phyloP scores from a whole-genome alignment of 495 filamentous ascomycete species.

The Talaromyces wortmannii region DNA sequence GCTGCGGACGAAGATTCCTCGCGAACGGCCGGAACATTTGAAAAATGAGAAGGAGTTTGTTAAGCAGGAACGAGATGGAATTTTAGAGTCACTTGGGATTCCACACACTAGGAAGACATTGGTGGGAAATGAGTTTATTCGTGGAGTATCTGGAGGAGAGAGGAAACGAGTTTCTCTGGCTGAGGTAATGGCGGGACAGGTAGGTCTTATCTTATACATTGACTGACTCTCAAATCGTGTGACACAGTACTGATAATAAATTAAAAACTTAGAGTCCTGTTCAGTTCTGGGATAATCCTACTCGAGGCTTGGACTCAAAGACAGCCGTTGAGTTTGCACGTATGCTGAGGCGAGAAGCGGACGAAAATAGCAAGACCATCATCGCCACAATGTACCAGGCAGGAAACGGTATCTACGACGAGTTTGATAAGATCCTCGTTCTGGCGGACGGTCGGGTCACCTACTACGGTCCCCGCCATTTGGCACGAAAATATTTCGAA shows the following conservation, averaged over 20 bases:
- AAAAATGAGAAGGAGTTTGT: conserved; percentile 35
- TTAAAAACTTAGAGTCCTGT: conserved; percentile 56
- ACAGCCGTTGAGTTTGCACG: conserved; percentile 73
- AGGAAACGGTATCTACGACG: conserved; percentile 70
- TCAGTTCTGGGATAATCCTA: conserved; percentile 82
- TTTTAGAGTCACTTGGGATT: conserved; percentile 56
- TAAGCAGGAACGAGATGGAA: conserved; percentile 45
- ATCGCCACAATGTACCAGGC: conserved; percentile 83
- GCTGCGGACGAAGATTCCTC: conserved; percentile 42
- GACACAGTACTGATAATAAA: conserved; percentile 36
- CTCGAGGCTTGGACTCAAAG: conserved; percentile 75
- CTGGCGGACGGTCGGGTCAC: conserved; percentile 63
- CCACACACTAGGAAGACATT: conserved; percentile 47
- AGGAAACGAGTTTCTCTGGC: conserved; percentile 61
- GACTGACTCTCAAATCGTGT: not conserved
- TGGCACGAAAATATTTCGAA: conserved; percentile 60
- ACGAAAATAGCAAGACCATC: conserved; percentile 67
- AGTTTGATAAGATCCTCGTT: conserved; percentile 56
- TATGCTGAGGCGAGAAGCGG: conserved; percentile 61
- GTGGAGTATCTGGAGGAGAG: conserved; percentile 81
- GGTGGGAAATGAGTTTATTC: conserved; percentile 73
- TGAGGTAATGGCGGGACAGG: conserved; percentile 5
- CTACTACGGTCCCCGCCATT: conserved; percentile 55
- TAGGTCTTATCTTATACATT: not conserved
- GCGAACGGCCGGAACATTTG: conserved; percentile 39